phyloP scores from a whole-genome alignment of 805 yeast species.

The Starmerella bombi region DNA sequence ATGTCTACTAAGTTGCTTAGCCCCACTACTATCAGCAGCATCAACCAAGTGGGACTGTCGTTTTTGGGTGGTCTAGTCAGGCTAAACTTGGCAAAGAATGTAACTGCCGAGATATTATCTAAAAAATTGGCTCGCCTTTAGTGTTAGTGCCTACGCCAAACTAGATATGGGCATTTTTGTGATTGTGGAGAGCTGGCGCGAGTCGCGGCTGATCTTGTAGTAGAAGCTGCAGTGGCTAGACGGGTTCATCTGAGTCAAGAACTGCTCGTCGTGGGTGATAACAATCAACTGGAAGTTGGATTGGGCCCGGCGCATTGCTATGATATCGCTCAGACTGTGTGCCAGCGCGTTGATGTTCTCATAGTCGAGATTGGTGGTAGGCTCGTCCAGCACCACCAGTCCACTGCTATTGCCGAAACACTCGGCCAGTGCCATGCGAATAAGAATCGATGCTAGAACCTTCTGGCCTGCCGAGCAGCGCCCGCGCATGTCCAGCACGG shows the following conservation, averaged over 20 bases:
- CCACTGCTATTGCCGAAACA: constrained; percentile 94
- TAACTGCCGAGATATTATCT: not conserved
- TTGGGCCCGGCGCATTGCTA: constrained; percentile 61
- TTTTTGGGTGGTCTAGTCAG: constrained; percentile 91
- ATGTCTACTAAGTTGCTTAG: constrained; percentile 18
- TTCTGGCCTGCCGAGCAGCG: constrained; percentile 97
- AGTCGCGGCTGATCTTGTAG: constrained; percentile 68
- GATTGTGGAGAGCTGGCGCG: constrained; percentile 67
- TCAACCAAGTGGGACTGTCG: constrained; percentile 37
- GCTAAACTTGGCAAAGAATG: no score
- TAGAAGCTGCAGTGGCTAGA: constrained; percentile 75
- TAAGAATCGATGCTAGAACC: constrained; percentile 81
- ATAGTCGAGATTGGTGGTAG: constrained; percentile 86
- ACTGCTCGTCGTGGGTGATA: constrained; percentile 92
- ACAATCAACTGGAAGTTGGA: constrained; percentile 86
- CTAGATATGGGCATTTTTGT: constrained; percentile 32
- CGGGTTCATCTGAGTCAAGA: constrained; percentile 74
- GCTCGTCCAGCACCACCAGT: constrained; percentile 91
- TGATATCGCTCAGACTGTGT: constrained; percentile 57
- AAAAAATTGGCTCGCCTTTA: not conserved
- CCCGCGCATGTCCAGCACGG: constrained; percentile 94
- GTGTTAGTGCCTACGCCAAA: not conserved
- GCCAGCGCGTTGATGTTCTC: constrained; percentile 86
- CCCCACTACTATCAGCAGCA: constrained; percentile 19
- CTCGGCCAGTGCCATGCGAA: constrained; percentile 83